A percentile compares a stretch with the other conserved stretches of the same genome.
phyloP scores from a whole-genome alignment of 192 early-diverging fungal genomes.

The Gorgonomyces haynaldii region DNA sequence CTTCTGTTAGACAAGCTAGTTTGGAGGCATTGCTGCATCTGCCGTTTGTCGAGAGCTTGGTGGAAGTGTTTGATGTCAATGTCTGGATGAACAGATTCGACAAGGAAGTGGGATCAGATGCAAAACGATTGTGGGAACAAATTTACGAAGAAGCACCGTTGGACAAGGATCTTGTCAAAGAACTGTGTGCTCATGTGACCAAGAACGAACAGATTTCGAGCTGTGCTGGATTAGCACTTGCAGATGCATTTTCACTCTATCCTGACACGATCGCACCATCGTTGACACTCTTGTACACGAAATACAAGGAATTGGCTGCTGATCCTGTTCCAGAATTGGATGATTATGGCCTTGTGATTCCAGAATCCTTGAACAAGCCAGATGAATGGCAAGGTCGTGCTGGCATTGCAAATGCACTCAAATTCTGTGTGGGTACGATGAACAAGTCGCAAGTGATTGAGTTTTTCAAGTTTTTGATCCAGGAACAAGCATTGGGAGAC shows the following conservation, averaged over 20 bases:
- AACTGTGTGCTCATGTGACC: slow-evolving; percentile 13
- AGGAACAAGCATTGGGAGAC: slow-evolving; percentile 78
- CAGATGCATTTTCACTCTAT: slow-evolving; percentile 43
- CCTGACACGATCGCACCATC: slow-evolving; percentile 39
- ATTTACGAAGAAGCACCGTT: slow-evolving; percentile 17
- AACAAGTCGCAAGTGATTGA: slow-evolving; percentile 49
- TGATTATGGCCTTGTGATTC: slow-evolving; percentile 78
- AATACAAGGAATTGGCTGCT: slow-evolving; percentile 48
- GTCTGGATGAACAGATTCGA: slow-evolving; percentile 65
- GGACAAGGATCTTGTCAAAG: slow-evolving; percentile 5
- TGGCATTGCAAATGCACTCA: slow-evolving; percentile 70
- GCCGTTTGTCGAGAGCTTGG: slow-evolving; percentile 18
- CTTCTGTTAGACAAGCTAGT: slow-evolving; percentile 53
- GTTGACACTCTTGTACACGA: slow-evolving; percentile 42
- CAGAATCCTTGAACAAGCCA: slow-evolving; percentile 64
- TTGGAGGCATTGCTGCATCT: slow-evolving; percentile 50
- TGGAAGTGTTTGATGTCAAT: slow-evolving; percentile 48
- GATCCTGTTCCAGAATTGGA: slow-evolving; percentile 81
- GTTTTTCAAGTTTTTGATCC: slow-evolving; percentile 69
- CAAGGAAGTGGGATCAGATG: slow-evolving; percentile 37
- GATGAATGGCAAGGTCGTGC: slow-evolving; percentile 73
- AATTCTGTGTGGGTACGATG: too few relatives aligned
- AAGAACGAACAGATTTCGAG: slow-evolving; percentile 41
- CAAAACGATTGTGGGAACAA: slow-evolving; percentile 49
- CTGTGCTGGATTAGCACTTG: slow-evolving; percentile 54